Conservation (phyloP, 164 flowering plant species). For the Cinnamomum micranthum region DNA sequence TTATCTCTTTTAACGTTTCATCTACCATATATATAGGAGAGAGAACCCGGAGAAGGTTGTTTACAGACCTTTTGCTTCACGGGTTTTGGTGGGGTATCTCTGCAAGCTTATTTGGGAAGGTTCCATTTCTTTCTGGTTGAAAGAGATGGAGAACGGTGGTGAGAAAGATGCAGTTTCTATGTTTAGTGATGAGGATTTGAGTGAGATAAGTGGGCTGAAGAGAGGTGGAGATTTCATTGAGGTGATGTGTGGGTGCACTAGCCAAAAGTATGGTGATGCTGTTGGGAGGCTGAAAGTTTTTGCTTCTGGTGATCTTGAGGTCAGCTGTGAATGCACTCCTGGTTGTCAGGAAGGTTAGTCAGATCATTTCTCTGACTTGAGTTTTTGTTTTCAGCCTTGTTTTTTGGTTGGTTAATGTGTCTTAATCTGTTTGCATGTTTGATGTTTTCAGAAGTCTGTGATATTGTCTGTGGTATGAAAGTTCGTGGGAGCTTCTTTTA, state of each 20-base stretch:
- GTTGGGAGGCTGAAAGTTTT: slow-evolving; percentile 89
- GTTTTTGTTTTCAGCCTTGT: not conserved
- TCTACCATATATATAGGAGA: slow-evolving; percentile 5
- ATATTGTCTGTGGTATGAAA: not conserved
- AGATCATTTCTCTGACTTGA: slow-evolving; percentile 2
- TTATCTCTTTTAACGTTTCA: slow-evolving; percentile 1
- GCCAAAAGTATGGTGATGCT: slow-evolving; percentile 82
- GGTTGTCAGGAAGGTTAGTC: slow-evolving; percentile 55
- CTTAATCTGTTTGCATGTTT: slow-evolving; percentile 2
- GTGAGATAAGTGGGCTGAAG: slow-evolving; percentile 67
- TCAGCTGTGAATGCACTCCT: slow-evolving; percentile 82
- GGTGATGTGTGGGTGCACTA: slow-evolving; percentile 87
- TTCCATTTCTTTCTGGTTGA: slow-evolving; percentile 1
- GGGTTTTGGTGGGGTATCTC: slow-evolving; percentile 1
- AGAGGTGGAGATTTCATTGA: slow-evolving; percentile 51
- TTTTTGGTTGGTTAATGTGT: slow-evolving; percentile 7
- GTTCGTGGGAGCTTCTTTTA: not conserved
- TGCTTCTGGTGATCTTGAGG: slow-evolving; percentile 59
- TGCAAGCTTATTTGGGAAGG: not conserved
- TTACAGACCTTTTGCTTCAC: not conserved
- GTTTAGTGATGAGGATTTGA: slow-evolving; percentile 71
- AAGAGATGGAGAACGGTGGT: slow-evolving; percentile 34
- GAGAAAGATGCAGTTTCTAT: slow-evolving; percentile 37
- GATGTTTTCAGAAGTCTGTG: not conserved
- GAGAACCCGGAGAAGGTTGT: not conserved